Percentiles rank a stretch among this genome's conserved stretches.
phyloP scores from a whole-genome alignment of 306 rosid species.

The Lablab purpureus region DNA sequence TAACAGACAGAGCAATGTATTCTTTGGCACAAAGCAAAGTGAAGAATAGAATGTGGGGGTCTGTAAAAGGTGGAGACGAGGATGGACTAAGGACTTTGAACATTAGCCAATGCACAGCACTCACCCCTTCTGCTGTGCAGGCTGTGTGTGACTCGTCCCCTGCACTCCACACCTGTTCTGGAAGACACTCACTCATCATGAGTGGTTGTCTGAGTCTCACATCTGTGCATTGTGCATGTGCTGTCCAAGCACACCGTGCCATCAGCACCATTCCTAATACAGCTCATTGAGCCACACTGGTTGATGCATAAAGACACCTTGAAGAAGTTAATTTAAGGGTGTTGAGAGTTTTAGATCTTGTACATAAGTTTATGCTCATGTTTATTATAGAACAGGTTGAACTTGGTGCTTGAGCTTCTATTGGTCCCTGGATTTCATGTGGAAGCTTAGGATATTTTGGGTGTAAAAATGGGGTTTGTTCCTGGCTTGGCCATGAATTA shows the following conservation, averaged over 20 bases:
- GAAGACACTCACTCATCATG: slow-evolving; percentile 87
- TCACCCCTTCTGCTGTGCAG: slow-evolving; percentile 91
- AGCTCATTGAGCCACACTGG: slow-evolving; percentile 62
- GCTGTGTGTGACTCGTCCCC: slow-evolving; percentile 92
- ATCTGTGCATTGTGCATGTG: slow-evolving; percentile 91
- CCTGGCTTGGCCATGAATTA: slow-evolving; percentile 21
- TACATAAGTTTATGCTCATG: slow-evolving; percentile 45
- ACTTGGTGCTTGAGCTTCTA: slow-evolving; percentile 18
- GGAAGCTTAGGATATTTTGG: slow-evolving; percentile 25
- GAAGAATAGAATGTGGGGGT: slow-evolving; percentile 70
- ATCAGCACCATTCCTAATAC: slow-evolving; percentile 47
- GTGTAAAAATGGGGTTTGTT: slow-evolving; percentile 27
- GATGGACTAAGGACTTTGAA: slow-evolving; percentile 79
- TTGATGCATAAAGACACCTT: not conserved
- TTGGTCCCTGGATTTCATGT: not conserved
- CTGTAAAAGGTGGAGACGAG: slow-evolving; percentile 67
- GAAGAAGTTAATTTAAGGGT: slow-evolving; percentile 26
- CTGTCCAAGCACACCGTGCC: slow-evolving; percentile 67
- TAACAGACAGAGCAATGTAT: slow-evolving; percentile 93
- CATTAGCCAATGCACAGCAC: slow-evolving; percentile 97
- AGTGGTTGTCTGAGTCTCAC: slow-evolving; percentile 86
- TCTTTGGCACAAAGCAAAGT: slow-evolving; percentile 84
- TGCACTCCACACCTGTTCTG: slow-evolving; percentile 86
- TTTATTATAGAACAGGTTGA: slow-evolving; percentile 20
- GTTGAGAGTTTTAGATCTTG: slow-evolving; percentile 33